These are phyloP conservation scores for Luvunga scandens DNA, from an alignment of 345 rosid species.

Conservation along the genomic window DNA sequence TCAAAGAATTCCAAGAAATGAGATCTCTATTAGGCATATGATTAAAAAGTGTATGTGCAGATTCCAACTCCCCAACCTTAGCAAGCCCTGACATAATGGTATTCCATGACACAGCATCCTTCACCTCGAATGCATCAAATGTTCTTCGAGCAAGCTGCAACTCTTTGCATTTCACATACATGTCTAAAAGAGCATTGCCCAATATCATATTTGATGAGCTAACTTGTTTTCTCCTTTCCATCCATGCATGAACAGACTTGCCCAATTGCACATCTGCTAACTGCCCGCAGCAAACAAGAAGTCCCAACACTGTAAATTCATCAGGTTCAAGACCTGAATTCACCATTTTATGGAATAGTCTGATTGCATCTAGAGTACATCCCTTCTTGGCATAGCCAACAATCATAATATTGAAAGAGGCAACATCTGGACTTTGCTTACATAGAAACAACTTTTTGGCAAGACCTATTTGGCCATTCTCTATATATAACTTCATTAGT, in stretches of 20 bases:
- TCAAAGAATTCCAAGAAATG: slow-evolving; percentile 53
- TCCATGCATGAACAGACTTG: slow-evolving; percentile 49
- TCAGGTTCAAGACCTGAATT: slow-evolving; percentile 25
- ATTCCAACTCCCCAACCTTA: slow-evolving; percentile 37
- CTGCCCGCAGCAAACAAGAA: slow-evolving; percentile 49
- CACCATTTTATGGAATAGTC: slow-evolving; percentile 40
- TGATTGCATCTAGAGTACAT: slow-evolving; percentile 39
- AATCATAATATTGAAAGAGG: slow-evolving; percentile 54
- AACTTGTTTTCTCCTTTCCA: slow-evolving; percentile 31
- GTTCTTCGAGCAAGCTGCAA: slow-evolving; percentile 33
- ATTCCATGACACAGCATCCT: slow-evolving; percentile 52
- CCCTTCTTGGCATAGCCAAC: slow-evolving; percentile 52
- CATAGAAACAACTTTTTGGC: slow-evolving; percentile 36
- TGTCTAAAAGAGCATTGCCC: slow-evolving; percentile 41
- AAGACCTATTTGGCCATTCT: slow-evolving; percentile 37
- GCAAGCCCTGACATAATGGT: slow-evolving; percentile 50
- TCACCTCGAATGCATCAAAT: slow-evolving; percentile 34
- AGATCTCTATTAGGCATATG: slow-evolving; percentile 43
- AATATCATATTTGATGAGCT: slow-evolving; percentile 48
- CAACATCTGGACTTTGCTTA: slow-evolving; percentile 44
- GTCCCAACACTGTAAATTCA: slow-evolving; percentile 38
- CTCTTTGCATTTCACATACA: slow-evolving; percentile 49
- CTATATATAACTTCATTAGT: slow-evolving; percentile 44
- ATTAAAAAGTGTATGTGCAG: slow-evolving; percentile 38
- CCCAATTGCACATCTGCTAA: slow-evolving; percentile 42